These are phyloP conservation scores for Calonectria pseudoreteaudii DNA, from an alignment of 2,329 filamentous ascomycete species.

Conservation along the genomic window DNA sequence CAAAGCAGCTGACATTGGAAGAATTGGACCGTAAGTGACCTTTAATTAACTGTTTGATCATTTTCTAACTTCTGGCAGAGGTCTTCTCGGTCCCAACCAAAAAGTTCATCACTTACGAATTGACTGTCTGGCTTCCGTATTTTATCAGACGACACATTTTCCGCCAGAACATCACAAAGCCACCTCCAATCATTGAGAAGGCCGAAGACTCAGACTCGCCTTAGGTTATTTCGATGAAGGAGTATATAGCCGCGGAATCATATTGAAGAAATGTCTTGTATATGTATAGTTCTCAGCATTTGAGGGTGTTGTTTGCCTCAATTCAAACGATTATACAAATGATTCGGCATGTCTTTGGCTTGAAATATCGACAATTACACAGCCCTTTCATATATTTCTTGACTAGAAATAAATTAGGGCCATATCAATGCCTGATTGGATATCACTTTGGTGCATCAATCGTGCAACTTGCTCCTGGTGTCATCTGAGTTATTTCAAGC, in stretches of 20 bases:
- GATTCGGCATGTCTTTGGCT: neutral
- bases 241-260: neutral
- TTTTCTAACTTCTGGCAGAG: slow-evolving; percentile 7
- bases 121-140: slow-evolving; percentile 49
- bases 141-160: slow-evolving; percentile 52
- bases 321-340: neutral
- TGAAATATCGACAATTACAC: neutral
- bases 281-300: neutral
- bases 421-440: neutral
- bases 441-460: neutral
- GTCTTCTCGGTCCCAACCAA: slow-evolving; percentile 33
- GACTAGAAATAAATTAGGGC: neutral
- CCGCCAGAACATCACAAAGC: slow-evolving; percentile 47
- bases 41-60: too few relatives aligned
- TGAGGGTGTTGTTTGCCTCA: neutral
- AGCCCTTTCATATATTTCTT: too few relatives aligned
- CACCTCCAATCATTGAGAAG: slow-evolving; percentile 45
- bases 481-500: too few relatives aligned
- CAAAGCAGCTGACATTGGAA: slow-evolving; percentile 59
- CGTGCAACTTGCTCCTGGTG: neutral
- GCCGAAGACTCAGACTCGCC: neutral
- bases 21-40: slow-evolving; percentile 44
- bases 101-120: slow-evolving; percentile 47
- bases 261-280: neutral
- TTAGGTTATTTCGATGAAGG: neutral